phyloP scores from a whole-genome alignment of 1,284 basidiomycete genomes.

The Inonotus obliquus region DNA sequence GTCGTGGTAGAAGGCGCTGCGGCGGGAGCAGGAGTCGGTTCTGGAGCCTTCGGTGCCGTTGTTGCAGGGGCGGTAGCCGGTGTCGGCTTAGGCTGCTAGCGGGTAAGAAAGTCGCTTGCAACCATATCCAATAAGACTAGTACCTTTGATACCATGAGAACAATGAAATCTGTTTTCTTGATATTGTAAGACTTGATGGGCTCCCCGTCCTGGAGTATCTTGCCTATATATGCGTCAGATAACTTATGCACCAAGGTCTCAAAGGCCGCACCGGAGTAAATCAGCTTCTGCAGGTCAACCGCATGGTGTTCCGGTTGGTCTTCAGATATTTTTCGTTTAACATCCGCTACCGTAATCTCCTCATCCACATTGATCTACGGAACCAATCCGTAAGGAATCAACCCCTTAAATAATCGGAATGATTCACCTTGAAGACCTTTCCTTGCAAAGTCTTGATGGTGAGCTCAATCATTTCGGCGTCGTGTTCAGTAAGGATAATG shows the following conservation, averaged over 20 bases:
- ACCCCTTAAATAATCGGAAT: background rate
- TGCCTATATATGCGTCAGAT: conserved; percentile 50
- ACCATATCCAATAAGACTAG: conserved; percentile 20
- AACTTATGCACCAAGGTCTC: conserved; percentile 1
- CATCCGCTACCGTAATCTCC: conserved; percentile 67
- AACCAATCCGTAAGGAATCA: background rate
- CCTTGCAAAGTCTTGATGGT: conserved; percentile 93
- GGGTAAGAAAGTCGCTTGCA: conserved; percentile 2
- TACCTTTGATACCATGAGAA: conserved; percentile 98
- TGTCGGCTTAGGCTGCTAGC: conserved; percentile 52
- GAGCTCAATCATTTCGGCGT: conserved; percentile 68
- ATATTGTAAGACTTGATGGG: conserved; percentile 86
- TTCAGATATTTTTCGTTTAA: conserved; percentile 84
- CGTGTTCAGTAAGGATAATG: conserved; percentile 20
- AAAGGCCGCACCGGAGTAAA: conserved; percentile 74
- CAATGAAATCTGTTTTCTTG: conserved; percentile 99
- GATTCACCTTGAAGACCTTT: conserved; percentile 69
- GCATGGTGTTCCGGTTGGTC: conserved; percentile 69
- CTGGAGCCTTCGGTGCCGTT: conserved; percentile 27
- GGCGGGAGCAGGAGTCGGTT: conserved; percentile 29
- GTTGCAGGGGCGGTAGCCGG: conserved; percentile 20
- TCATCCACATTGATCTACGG: conserved; percentile 75
- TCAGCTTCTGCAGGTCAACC: conserved; percentile 83
- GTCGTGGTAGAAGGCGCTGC: conserved; percentile 32
- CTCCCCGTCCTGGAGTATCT: conserved; percentile 88